Percentiles rank a stretch among this genome's conserved stretches.
These are phyloP conservation scores for Seiridium unicorne DNA, from an alignment of 2,329 filamentous ascomycete genomes.

Conservation along the genomic window DNA sequence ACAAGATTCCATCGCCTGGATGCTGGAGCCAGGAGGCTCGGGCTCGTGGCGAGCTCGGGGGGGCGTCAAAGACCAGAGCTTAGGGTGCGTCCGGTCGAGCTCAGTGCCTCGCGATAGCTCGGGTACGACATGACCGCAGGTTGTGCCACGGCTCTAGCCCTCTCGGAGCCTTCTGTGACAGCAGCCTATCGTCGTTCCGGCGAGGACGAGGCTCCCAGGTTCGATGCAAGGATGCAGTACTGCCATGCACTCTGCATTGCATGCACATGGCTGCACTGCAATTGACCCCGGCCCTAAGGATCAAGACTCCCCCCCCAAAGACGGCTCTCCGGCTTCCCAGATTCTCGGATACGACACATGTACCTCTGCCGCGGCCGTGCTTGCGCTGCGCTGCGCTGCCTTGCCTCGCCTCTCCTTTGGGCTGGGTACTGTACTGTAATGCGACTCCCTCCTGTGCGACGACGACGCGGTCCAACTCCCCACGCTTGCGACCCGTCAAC, in stretches of 20 bases:
- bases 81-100: too few relatives aligned
- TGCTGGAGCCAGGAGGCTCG: background rate
- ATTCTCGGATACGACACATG: background rate
- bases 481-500: background rate
- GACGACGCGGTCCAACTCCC: background rate
- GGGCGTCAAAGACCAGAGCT: background rate
- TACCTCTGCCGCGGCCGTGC: background rate
- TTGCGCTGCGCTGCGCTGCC: background rate
- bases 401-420: too few relatives aligned
- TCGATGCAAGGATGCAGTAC: background rate
- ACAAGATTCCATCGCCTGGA: background rate
- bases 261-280: background rate
- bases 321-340: constrained; percentile 6
- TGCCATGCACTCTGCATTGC: background rate
- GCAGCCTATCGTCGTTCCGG: background rate
- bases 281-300: background rate
- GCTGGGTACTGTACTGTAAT: too few relatives aligned
- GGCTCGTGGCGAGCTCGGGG: background rate
- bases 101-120: too few relatives aligned
- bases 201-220: background rate
- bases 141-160: too few relatives aligned
- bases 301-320: background rate
- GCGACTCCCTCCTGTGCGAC: background rate
- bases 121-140: too few relatives aligned
- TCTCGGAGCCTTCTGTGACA: background rate